phyloP scores from a whole-genome alignment of 2,329 filamentous ascomycete genomes.

The Fusarium euwallaceae region DNA sequence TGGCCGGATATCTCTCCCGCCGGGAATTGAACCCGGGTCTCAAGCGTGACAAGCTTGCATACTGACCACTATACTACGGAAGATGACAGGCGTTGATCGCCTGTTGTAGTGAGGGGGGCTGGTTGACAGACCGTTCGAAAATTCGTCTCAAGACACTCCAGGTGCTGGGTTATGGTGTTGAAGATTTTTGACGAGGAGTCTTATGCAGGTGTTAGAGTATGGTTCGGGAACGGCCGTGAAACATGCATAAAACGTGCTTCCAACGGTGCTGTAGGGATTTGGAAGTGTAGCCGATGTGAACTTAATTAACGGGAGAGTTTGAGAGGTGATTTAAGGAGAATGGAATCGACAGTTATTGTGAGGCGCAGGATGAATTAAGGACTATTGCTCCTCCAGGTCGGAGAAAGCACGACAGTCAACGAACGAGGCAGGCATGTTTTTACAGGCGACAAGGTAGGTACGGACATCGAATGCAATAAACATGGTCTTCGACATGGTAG shows the following conservation, averaged over 20 bases:
- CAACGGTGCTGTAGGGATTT: neutral
- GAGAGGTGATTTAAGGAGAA: neutral
- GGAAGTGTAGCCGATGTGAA: neutral
- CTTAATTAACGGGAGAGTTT: neutral
- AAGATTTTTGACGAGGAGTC: neutral
- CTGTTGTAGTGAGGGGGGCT: constrained; percentile 14
- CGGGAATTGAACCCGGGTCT: constrained; percentile 44
- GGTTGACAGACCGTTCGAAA: neutral
- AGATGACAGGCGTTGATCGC: constrained; percentile 15
- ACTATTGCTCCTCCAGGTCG: neutral
- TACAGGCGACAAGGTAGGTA: neutral
- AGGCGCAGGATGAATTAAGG: neutral
- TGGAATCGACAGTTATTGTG: neutral
- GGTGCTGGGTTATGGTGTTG: neutral
- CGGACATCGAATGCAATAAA: neutral
- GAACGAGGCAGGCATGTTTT: neutral
- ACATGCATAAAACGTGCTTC: constrained; percentile 1
- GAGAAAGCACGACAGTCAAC: neutral
- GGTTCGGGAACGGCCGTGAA: neutral
- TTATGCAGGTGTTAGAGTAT: neutral
- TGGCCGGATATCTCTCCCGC: constrained; percentile 41
- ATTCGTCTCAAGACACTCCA: neutral
- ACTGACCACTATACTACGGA: constrained; percentile 44
- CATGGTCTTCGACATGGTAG: neutral
- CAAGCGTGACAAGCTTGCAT: constrained; percentile 44